Percentiles rank a stretch among this genome's conserved stretches.
phyloP scores from a whole-genome alignment of 192 early-diverging fungal genomes.

The Backusella luteola region DNA sequence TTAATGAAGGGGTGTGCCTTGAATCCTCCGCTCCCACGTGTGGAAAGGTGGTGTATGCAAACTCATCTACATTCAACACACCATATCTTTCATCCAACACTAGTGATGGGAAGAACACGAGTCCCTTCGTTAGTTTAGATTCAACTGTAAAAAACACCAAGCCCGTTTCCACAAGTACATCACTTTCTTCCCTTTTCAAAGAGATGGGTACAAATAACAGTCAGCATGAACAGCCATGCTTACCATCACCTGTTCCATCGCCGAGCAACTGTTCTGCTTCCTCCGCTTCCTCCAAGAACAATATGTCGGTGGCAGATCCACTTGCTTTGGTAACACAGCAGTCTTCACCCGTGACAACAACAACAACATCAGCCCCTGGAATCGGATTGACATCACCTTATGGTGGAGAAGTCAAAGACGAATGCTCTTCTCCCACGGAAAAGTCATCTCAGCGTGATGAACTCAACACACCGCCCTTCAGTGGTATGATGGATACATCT shows the following conservation, averaged over 20 bases:
- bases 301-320: conserved; percentile 16
- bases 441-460: not conserved
- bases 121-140: conserved; percentile 1
- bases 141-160: conserved; percentile 4
- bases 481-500: conserved; percentile 5
- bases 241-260: conserved; percentile 10
- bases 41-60: not conserved
- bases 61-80: not conserved
- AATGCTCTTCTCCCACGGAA: not conserved
- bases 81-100: not conserved
- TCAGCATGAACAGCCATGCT: not conserved
- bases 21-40: conserved; percentile 1
- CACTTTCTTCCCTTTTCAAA: not conserved
- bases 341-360: conserved; percentile 19
- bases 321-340: conserved; percentile 9
- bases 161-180: not conserved
- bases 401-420: not conserved
- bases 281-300: not conserved
- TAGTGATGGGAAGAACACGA: not conserved
- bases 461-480: not conserved
- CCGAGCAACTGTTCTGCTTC: conserved; percentile 1
- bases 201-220: not conserved
- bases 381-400: conserved; percentile 10
- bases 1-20: conserved; percentile 3
- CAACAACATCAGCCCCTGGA: conserved; percentile 12